Evolutionary conservation across 768 basidiomycete species (phyloP), one percentile per base, ranked within the genome.

Genomic region (Termitomyces sp.): DNA sequence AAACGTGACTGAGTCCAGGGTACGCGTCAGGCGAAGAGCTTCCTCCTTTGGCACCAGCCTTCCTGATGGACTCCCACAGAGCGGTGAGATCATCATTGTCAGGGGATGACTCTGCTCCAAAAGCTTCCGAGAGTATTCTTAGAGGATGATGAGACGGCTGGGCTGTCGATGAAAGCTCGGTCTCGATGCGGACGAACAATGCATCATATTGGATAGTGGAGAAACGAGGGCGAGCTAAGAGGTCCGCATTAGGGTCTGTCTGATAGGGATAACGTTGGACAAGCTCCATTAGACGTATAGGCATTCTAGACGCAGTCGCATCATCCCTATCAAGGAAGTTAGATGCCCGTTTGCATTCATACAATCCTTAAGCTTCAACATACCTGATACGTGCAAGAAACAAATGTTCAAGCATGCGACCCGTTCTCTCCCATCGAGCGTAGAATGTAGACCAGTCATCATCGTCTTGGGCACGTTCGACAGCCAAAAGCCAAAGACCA

Each of bases 321-420:
- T 89, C 84, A 56, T 88, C 82, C 59, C 87, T 89, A 59, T 54
- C 57, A 37, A 54, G 26, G 21, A 49, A 14, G 50, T 61, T 41
- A 60, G 59, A 35, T 9, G 41, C 15, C 50, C 28, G 0, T 40
- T 33, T 19, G 3, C 26, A 9, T 35, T 14, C 11, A 35, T 14
- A 40, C 21, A 19, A 15, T 5, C 3, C 4, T 4, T 3, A 26
- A 43, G 3, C 31, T 10, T 26, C 5, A 17, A 56, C 75, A 54
- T 55, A 89, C 90, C 91, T 80, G 55, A 91, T 82, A 55, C 80
- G 77, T 17, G 85, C 78, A 54, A 92, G 74, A 70, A 91, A 89
- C 8, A 92, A 56, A 70, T 92, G 90, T 62, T 91, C 91, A 50
- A 91, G 64, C 42, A 87, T 79, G 21, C 88, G 75, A 31, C 87